phyloP scores from a whole-genome alignment of 2,329 filamentous ascomycete species.

The Claviceps sp. region DNA sequence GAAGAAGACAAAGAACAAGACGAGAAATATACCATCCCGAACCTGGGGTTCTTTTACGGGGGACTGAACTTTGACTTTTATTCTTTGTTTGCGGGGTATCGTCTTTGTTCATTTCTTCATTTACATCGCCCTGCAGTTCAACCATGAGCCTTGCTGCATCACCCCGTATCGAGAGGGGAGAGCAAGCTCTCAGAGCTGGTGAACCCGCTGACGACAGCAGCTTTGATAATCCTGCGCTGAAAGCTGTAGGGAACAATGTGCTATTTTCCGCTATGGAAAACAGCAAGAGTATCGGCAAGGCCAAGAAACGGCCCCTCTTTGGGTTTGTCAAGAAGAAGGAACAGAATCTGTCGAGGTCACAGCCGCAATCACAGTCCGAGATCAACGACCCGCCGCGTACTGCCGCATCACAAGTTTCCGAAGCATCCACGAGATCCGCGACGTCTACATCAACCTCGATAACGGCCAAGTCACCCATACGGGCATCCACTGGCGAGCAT shows the following conservation, averaged over 20 bases:
- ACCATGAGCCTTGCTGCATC: conserved; percentile 19
- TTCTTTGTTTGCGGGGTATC: not conserved
- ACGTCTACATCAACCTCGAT: conserved; percentile 1
- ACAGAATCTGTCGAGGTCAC: conserved; percentile 24
- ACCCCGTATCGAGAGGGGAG: conserved; percentile 10
- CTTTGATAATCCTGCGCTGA: conserved; percentile 19
- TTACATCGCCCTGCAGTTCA: not conserved
- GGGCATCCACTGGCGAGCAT: conserved; percentile 20
- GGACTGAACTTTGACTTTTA: not conserved
- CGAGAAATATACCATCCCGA: not conserved
- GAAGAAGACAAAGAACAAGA: not conserved
- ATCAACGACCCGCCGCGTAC: conserved; percentile 19
- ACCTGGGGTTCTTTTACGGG: not conserved
- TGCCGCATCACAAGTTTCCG: conserved; percentile 1
- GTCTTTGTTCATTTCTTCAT: not conserved
- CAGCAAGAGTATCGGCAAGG: conserved; percentile 15
- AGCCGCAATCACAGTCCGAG: conserved; percentile 21
- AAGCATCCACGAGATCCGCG: not conserved
- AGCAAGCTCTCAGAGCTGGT: conserved; percentile 4
- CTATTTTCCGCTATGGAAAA: conserved; percentile 16
- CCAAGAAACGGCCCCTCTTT: conserved; percentile 46
- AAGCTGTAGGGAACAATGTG: conserved; percentile 15
- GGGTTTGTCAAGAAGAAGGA: conserved; percentile 50
- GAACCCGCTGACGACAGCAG: conserved; percentile 15
- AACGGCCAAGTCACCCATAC: conserved; percentile 26